Evolutionary conservation across 2,329 filamentous ascomycete genomes (phyloP).

Genomic region (Penicillium sp.): DNA sequence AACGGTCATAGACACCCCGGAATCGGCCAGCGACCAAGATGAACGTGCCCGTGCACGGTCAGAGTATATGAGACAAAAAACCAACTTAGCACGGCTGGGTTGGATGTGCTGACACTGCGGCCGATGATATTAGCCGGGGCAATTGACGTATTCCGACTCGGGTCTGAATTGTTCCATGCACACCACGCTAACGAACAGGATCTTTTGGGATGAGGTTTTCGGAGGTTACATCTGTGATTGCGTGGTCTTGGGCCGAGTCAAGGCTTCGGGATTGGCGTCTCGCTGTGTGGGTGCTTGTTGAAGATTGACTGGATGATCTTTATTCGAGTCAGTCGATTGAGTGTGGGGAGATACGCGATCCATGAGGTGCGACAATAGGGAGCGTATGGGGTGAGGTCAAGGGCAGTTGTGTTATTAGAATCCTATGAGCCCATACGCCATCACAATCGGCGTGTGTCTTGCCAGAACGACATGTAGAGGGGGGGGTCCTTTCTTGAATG

Average conservation of each 20-base stretch:
- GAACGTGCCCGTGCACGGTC: background rate
- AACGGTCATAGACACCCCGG: background rate
- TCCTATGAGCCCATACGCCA: no score
- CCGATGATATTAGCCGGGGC: background rate
- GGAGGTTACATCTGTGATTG: slow-evolving; percentile 11
- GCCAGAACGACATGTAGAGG: no score
- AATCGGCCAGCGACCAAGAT: background rate
- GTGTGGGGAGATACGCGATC: background rate
- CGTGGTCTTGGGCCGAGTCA: slow-evolving; percentile 16
- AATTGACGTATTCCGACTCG: background rate
- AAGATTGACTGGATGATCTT: background rate
- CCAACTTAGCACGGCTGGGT: background rate
- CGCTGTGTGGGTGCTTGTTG: slow-evolving; percentile 4
- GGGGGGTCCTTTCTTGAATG: no score
- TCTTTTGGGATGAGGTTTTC: background rate
- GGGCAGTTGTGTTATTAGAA: background rate
- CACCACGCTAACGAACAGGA: background rate
- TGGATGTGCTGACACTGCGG: background rate
- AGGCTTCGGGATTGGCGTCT: slow-evolving; percentile 13
- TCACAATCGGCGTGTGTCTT: no score
- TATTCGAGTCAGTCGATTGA: background rate
- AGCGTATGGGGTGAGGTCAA: background rate
- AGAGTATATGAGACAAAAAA: background rate
- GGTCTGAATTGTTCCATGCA: background rate
- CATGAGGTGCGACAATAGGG: background rate